Evolutionary conservation across 2,329 filamentous ascomycete species (phyloP).

Genomic region (Penicillium sp.): DNA sequence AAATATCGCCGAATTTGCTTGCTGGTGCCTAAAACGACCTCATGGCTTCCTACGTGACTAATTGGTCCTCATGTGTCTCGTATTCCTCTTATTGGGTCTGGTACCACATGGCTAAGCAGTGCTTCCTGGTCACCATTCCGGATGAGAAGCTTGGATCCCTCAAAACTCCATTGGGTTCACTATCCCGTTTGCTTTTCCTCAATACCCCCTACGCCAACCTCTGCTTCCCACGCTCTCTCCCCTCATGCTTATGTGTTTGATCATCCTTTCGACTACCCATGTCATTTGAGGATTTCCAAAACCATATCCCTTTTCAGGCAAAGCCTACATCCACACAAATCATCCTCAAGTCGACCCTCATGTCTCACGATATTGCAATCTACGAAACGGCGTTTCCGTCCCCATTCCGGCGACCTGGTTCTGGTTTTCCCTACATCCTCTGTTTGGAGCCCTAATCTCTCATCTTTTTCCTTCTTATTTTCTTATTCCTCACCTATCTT

Average conservation of each 20-base stretch:
- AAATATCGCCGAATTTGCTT: constrained; percentile 41
- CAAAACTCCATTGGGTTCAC: background rate
- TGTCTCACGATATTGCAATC: constrained; percentile 25
- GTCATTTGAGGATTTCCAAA: background rate
- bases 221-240: background rate
- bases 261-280: background rate
- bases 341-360: constrained; percentile 21
- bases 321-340: constrained; percentile 1
- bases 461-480: constrained; percentile 6
- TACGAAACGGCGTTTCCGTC: constrained; percentile 23
- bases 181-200: background rate
- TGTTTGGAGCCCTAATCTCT: constrained; percentile 4
- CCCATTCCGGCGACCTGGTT: constrained; percentile 13
- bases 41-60: background rate
- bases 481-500: constrained; percentile 9
- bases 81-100: background rate
- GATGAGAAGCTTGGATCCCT: background rate
- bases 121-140: constrained; percentile 7
- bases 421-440: background rate
- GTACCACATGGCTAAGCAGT: constrained; percentile 4
- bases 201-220: background rate
- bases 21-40: constrained; percentile 13
- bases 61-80: background rate
- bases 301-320: constrained; percentile 5
- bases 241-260: background rate